phyloP scores from a whole-genome alignment of 1,284 basidiomycete genomes.

The Fomitopsis betulina region DNA sequence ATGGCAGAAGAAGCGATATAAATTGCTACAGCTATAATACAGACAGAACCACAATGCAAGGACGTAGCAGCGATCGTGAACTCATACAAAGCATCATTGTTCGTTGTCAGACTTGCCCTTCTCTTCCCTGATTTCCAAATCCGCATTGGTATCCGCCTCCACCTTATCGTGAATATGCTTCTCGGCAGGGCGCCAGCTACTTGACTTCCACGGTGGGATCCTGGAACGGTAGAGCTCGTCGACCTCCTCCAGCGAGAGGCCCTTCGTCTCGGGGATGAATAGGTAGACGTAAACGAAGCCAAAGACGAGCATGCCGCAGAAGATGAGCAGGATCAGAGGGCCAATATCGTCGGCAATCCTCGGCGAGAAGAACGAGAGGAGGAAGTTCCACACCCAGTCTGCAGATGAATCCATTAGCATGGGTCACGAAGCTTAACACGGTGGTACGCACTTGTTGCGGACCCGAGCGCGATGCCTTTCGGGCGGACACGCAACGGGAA shows the following conservation, averaged over 20 bases:
- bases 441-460: constrained; percentile 41
- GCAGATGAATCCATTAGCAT: constrained; percentile 13
- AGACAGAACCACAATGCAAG: background rate
- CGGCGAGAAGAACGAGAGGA: constrained; percentile 65
- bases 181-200: constrained; percentile 49
- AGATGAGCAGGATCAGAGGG: constrained; percentile 71
- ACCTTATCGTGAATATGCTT: constrained; percentile 25
- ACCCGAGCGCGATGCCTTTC: constrained; percentile 71
- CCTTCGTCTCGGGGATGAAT: constrained; percentile 75
- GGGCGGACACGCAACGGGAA: constrained; percentile 72
- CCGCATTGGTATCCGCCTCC: background rate
- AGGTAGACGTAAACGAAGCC: constrained; percentile 66
- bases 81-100: background rate
- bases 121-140: constrained; percentile 17
- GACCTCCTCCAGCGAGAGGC: constrained; percentile 71
- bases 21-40: background rate
- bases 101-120: constrained; percentile 15
- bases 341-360: constrained; percentile 67
- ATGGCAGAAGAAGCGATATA: no score
- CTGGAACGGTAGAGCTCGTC: constrained; percentile 69
- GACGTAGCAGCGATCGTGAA: background rate
- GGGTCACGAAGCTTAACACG: background rate
- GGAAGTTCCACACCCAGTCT: constrained; percentile 71
- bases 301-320: constrained; percentile 72
- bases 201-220: constrained; percentile 62